Percentiles rank a stretch among this genome's conserved stretches.
Conservation (phyloP, 1,284 basidiomycete species). For the Naganishia albida region DNA sequence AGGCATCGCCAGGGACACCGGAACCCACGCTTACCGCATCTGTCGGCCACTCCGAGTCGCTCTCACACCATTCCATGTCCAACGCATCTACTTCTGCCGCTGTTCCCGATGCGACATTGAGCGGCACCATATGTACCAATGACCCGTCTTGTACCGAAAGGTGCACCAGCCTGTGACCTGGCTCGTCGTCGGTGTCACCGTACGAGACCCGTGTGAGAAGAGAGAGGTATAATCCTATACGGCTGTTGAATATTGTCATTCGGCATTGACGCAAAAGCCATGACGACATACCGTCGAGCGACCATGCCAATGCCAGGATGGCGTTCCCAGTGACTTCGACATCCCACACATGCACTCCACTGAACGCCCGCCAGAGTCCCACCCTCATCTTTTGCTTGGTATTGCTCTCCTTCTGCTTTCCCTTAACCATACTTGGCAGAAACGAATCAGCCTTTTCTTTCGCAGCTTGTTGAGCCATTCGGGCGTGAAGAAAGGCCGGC, state of each 20-base stretch:
- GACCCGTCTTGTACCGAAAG: slow-evolving; percentile 25
- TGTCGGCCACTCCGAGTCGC: slow-evolving; percentile 11
- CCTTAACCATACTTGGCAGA: slow-evolving; percentile 23
- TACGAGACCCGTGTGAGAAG: not conserved
- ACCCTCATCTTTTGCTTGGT: slow-evolving; percentile 22
- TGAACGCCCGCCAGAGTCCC: slow-evolving; percentile 21
- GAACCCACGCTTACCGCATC: slow-evolving; percentile 3
- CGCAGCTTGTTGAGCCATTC: slow-evolving; percentile 18
- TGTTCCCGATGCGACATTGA: not conserved
- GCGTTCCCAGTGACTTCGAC: slow-evolving; percentile 2
- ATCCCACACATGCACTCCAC: slow-evolving; percentile 22
- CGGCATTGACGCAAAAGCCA: not conserved
- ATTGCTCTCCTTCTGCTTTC: slow-evolving; percentile 17
- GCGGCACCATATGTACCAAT: slow-evolving; percentile 5
- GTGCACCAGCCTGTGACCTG: slow-evolving; percentile 1
- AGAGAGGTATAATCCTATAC: slow-evolving; percentile 17
- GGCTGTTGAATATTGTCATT: not conserved
- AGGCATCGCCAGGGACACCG: not conserved
- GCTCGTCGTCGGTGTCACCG: not conserved
- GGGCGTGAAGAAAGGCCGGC: slow-evolving; percentile 10
- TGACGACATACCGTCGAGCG: slow-evolving; percentile 9
- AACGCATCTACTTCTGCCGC: not conserved
- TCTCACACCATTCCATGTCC: slow-evolving; percentile 27
- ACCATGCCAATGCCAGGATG: slow-evolving; percentile 17
- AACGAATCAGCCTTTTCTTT: slow-evolving; percentile 19